phyloP scores from a whole-genome alignment of 345 rosid species.

The Lenwebbia sp. region DNA sequence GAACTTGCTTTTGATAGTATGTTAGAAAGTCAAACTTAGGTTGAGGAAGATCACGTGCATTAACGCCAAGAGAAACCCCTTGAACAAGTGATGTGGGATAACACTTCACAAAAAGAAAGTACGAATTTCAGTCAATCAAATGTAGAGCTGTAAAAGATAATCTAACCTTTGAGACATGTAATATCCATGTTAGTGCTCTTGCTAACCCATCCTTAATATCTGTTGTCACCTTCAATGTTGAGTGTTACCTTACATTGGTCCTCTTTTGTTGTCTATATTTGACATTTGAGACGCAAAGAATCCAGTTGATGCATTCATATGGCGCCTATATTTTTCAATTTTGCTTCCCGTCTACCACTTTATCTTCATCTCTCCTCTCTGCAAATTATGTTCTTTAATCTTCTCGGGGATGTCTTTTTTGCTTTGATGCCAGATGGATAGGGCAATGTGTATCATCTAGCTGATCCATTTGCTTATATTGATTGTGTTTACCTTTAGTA shows the following conservation, averaged over 20 bases:
- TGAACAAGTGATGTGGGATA: neutral
- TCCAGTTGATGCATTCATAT: neutral
- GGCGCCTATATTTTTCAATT: neutral
- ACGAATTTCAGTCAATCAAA: neutral
- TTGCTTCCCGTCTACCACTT: neutral
- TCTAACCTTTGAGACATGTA: neutral
- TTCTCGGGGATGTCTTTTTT: neutral
- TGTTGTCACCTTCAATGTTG: neutral
- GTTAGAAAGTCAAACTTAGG: neutral
- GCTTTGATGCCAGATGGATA: neutral
- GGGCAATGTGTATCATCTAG: neutral
- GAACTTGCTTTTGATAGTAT: neutral
- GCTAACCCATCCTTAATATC: neutral
- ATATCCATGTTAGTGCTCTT: neutral
- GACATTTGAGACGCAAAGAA: neutral
- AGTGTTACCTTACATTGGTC: neutral
- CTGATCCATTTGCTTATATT: neutral
- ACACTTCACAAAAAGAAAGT: neutral
- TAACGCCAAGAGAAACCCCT: neutral
- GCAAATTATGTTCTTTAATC: neutral
- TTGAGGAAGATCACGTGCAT: neutral
- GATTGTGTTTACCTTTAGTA: neutral
- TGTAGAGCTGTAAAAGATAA: neutral
- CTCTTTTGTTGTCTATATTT: neutral
- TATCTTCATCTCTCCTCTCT: neutral